These are phyloP conservation scores for Silybum marianum DNA, from an alignment of 129 eudicot genomes.

Conservation along the genomic window DNA sequence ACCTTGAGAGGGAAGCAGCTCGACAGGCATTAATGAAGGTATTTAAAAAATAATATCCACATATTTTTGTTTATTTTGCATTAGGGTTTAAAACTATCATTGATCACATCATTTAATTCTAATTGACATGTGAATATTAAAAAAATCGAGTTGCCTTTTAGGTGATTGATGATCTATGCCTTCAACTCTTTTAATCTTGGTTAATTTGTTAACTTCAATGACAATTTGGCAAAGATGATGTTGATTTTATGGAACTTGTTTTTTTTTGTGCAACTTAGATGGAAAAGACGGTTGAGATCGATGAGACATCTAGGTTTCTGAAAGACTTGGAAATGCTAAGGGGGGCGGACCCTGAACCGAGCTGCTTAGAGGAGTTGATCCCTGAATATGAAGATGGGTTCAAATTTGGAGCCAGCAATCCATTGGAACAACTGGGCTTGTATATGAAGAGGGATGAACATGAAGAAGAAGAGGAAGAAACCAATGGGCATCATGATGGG, in stretches of 20 bases:
- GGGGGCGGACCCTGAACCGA: constrained; percentile 52
- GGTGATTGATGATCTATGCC: neutral
- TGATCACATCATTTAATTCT: neutral
- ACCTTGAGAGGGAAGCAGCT: constrained; percentile 87
- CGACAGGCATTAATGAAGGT: constrained; percentile 79
- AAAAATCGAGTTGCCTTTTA: neutral
- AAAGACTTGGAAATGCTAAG: constrained; percentile 85
- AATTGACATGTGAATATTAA: neutral
- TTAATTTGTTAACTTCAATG: neutral
- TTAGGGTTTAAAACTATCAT: neutral
- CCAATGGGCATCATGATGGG: constrained; percentile 20
- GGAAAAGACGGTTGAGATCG: constrained; percentile 88
- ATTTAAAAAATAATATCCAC: neutral
- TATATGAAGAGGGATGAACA: constrained; percentile 84
- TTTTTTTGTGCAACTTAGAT: constrained; percentile 34
- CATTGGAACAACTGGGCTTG: constrained; percentile 82
- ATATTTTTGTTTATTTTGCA: neutral
- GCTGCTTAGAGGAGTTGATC: constrained; percentile 53
- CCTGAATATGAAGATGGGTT: constrained; percentile 68
- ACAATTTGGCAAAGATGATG: neutral
- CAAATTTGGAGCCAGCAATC: constrained; percentile 74
- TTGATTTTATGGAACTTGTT: neutral
- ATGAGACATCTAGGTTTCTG: constrained; percentile 67
- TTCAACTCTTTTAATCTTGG: neutral
- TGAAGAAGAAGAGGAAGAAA: constrained; percentile 80